Base-by-base conservation (phyloP, 129 eudicot species). In the Tanacetum coccineum region DNA sequence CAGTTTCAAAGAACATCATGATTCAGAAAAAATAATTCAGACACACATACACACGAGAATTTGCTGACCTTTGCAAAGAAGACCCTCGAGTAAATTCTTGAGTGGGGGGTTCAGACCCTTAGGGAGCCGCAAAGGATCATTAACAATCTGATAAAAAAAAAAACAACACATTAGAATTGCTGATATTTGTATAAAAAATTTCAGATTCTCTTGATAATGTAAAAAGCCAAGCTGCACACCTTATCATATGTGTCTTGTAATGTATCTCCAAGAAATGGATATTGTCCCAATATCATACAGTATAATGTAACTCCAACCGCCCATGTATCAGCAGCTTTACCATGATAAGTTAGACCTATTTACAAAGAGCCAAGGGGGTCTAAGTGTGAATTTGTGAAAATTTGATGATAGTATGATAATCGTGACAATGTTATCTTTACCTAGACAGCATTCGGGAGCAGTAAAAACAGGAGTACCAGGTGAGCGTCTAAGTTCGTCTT, bases 301-400 rank as follows among this genome's bases (percentile, higher is more conserved):
- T 93, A 86, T 81, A 93, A 83, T 4, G 98, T 88, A 53, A 87
- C 89, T 76, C 98, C 98, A 76, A 87, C 95, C 2, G 98, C 98
- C 98, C 98, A 93, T 4, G 96, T 93, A 76, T 93, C 98, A 46
- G 98, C 98, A 72, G 89, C 82, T 86, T 86, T 93, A n/a, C 98
- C 98, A 72, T 72, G 87, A 77, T 93, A 93, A 39, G 92, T 88
- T 70, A 81, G 70, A 70, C 98, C 98, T 93, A 59, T 70, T 32
- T 9, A 26, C 4, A 12, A 55, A 46, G 32, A 36, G 4, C n/a
- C 9, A 8, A 52, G 8, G 19, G 18, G 15, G 17, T 19, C 51
- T 26, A 49, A 53, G 15, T 55, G 55, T 51, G 40, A n/a, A 21
- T 30, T 70, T 8, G 64, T 53, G 60, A 28, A 12, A 19, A 48